phyloP scores from a whole-genome alignment of 495 filamentous ascomycete species.

The Daldinia caldariorum region DNA sequence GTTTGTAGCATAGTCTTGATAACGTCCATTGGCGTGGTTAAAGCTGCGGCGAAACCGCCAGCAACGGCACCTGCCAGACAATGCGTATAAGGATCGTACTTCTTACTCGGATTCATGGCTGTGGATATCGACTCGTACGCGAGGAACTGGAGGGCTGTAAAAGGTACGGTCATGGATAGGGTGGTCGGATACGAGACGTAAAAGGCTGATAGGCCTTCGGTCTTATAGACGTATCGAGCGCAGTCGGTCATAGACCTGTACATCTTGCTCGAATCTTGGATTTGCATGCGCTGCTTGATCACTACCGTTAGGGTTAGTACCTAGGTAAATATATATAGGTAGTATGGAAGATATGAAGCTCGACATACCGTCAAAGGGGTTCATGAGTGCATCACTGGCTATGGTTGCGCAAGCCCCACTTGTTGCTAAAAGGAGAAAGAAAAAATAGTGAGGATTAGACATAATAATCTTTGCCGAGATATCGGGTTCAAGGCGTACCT shows the following conservation, averaged over 20 bases:
- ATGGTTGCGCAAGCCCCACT: constrained; percentile 96
- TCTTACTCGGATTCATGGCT: constrained; percentile 81
- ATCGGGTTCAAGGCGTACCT: constrained; percentile 62
- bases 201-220: constrained; percentile 90
- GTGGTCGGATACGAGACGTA: constrained; percentile 99
- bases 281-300: constrained; percentile 99
- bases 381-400: constrained; percentile 98
- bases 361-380: constrained; percentile 93
- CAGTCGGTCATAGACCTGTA: constrained; percentile 87
- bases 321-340: too few species aligned
- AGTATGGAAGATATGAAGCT: constrained; percentile 1
- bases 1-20: constrained; percentile 98
- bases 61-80: constrained; percentile 91
- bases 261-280: constrained; percentile 85
- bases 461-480: constrained; percentile 1
- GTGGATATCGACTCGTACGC: constrained; percentile 98
- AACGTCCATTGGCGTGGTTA: constrained; percentile 96
- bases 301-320: constrained; percentile 63
- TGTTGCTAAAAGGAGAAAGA: constrained; percentile 66
- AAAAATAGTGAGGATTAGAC: constrained; percentile 16
- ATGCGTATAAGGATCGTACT: constrained; percentile 92
- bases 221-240: constrained; percentile 83
- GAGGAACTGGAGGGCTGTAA: constrained; percentile 94
- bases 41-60: constrained; percentile 89
- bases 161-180: constrained; percentile 97